Percentiles rank a stretch among this genome's conserved stretches.
These are phyloP conservation scores for Xanthoparmelia taractica DNA, from an alignment of 495 filamentous ascomycete species.

Conservation along the genomic window DNA sequence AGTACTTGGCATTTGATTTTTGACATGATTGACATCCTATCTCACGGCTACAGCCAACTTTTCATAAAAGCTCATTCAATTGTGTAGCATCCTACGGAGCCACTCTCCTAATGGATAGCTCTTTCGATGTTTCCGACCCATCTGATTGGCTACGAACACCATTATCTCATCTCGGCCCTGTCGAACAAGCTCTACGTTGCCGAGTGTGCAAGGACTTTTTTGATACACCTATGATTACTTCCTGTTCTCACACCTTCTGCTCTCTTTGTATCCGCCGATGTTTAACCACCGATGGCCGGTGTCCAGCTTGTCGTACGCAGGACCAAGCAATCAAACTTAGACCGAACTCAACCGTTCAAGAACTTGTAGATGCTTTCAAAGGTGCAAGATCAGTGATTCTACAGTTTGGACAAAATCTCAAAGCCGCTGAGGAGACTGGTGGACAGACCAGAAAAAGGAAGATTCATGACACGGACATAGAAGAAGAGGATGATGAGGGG, in stretches of 20 bases:
- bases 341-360: slow-evolving; percentile 73
- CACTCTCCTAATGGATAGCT: slow-evolving; percentile 34
- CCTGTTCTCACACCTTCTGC: slow-evolving; percentile 94
- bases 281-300: slow-evolving; percentile 71
- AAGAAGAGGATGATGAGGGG: slow-evolving; percentile 33
- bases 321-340: slow-evolving; percentile 80
- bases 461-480: slow-evolving; percentile 40
- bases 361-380: slow-evolving; percentile 73
- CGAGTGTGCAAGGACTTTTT: slow-evolving; percentile 98
- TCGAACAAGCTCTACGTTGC: slow-evolving; percentile 85
- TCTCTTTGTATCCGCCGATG: slow-evolving; percentile 86
- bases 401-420: slow-evolving; percentile 45
- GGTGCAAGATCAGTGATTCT: slow-evolving; percentile 55
- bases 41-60: too few relatives aligned
- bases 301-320: slow-evolving; percentile 67
- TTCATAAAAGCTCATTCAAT: not conserved
- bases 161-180: slow-evolving; percentile 58
- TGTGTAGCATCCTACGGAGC: not conserved
- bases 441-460: slow-evolving; percentile 43
- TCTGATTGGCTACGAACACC: slow-evolving; percentile 89
- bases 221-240: slow-evolving; percentile 84
- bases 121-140: slow-evolving; percentile 68
- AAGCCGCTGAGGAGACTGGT: slow-evolving; percentile 22
- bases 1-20: too few relatives aligned
- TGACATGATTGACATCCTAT: too few relatives aligned